Base-by-base conservation (phyloP, 345 rosid species). In the Lumnitzera littorea region DNA sequence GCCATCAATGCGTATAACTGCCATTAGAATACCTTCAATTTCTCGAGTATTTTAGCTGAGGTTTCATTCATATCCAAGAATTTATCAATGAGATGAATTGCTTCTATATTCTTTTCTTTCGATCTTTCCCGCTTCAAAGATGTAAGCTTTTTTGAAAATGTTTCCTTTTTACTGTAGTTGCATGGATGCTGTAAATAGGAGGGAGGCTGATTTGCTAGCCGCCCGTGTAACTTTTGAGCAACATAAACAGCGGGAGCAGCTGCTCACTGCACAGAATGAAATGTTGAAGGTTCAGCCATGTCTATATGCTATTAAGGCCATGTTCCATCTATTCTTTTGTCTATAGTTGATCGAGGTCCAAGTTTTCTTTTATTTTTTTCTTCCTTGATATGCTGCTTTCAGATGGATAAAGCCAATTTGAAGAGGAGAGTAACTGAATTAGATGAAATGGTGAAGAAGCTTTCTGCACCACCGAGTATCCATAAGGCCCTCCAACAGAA, bases 321-420 rank as follows among this genome's bases (percentile, higher is more conserved):
- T 66, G 62, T 61, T 15, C 41, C 3, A 4, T 55, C 50, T 16
- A 29, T 13, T 24, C 50, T 5, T 15, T 15, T 7, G 3, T 36
- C 43, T 36, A 36, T 36, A 36, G 43, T 36, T 7, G 7, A 8
- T 47, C n/a, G 9, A 36, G 29, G 14, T 55, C 6, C 50, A 62
- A 52, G 13, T 0, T 68, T 50, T 24, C 23, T 58, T 15, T 47
- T 29, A 49, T 9, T 9, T 36, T 36, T 36, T 4, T 36, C 43
- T 36, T 36, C 10, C 11, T 7, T 36, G 5, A 4, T 36, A 36
- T 36, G 43, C 43, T 36, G 7, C 43, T 46, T 56, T 13, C 55
- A 89, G 98, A 79, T 68, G 73, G 96, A 92, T 75, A 92, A 92
- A 72, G 78, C 72, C 68, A 85, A 87, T 78, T 78, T 89, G 67